These are phyloP conservation scores for Neurospora africana DNA, from an alignment of 495 filamentous ascomycete species.

Conservation along the genomic window DNA sequence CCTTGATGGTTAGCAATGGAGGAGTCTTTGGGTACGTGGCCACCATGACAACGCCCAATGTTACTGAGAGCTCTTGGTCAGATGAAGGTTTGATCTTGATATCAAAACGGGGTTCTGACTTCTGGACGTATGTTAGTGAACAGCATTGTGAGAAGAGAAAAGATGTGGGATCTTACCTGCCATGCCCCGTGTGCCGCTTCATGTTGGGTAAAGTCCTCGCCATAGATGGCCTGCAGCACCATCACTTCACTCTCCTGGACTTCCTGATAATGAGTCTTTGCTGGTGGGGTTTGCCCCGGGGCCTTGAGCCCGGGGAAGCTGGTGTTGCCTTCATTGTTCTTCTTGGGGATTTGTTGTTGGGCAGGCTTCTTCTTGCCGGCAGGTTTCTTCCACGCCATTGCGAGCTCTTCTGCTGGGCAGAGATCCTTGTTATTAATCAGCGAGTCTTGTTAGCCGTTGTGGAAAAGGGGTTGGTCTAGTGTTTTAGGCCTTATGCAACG, in stretches of 20 bases:
- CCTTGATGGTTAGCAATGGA: slow-evolving; percentile 62
- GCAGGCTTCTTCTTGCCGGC: slow-evolving; percentile 28
- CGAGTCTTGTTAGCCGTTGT: neutral
- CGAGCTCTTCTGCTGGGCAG: slow-evolving; percentile 7
- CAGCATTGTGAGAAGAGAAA: neutral
- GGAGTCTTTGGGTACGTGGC: slow-evolving; percentile 88
- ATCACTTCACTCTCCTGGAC: slow-evolving; percentile 81
- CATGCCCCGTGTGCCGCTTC: slow-evolving; percentile 65
- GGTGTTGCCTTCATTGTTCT: slow-evolving; percentile 25
- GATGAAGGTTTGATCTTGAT: slow-evolving; percentile 63
- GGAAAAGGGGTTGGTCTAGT: neutral
- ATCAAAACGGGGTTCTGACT: slow-evolving; percentile 72
- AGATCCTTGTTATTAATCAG: neutral
- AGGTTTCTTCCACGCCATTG: slow-evolving; percentile 37
- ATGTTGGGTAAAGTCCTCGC: slow-evolving; percentile 76
- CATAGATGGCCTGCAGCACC: slow-evolving; percentile 81
- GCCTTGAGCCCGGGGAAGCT: slow-evolving; percentile 33
- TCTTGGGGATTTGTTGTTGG: slow-evolving; percentile 18
- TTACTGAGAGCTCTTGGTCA: slow-evolving; percentile 53
- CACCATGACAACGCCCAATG: slow-evolving; percentile 61
- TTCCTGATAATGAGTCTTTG: slow-evolving; percentile 63
- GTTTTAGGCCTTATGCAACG: neutral
- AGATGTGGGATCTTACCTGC: slow-evolving; percentile 48
- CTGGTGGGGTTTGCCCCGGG: slow-evolving; percentile 19
- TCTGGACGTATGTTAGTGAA: slow-evolving; percentile 31